Base-by-base conservation (phyloP, 129 eudicot species). In the Gnaphalium uliginosum region DNA sequence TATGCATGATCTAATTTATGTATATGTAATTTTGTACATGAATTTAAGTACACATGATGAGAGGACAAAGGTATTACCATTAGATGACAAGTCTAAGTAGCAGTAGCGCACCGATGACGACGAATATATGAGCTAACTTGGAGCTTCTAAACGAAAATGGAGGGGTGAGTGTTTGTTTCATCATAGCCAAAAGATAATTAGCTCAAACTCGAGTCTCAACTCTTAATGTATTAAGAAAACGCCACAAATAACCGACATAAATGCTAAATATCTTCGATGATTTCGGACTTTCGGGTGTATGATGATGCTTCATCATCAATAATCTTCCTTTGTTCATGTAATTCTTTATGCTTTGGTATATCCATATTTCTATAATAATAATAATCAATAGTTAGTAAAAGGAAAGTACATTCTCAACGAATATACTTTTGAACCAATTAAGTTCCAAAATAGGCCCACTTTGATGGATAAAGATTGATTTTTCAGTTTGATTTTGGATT, bases 321-420 rank as follows among this genome's bases (percentile, higher is more conserved):
- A 3, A 65, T 60, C 50, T 59, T 41, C 27, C 18, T 78, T 13
- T 25, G 37, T 48, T 59, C 71, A 41, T 19, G 70, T 43, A 59
- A n/a, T 15, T 32, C 61, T 65, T 65, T 72, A 66, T 79, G 71
- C 83, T 43, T 21, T 79, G 69, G 79, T 37, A 79, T 73, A 79
- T 79, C n/a, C 79, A 1, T 57, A 51, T 51, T 46, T 18, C 60
- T 14, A 6, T 18, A 0, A 4, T 18, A 43, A 43, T 24, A 61
- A 57, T n/a, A n/a, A n/a, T n/a, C n/a, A n/a, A n/a, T n/a, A n/a
- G n/a, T 37, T 18, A 26, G 51, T 17, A 24, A 14, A 22, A 64
- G 6, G 1, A 22, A 79, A 33, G 30, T 19, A 73, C 33, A 53
- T 65, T 72, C 67, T 56, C 25, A 53, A 56, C 26, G 78, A 79